Evolutionary conservation across 176 grass and related monocot species (phyloP).

Genomic region (Musa beccarii): DNA sequence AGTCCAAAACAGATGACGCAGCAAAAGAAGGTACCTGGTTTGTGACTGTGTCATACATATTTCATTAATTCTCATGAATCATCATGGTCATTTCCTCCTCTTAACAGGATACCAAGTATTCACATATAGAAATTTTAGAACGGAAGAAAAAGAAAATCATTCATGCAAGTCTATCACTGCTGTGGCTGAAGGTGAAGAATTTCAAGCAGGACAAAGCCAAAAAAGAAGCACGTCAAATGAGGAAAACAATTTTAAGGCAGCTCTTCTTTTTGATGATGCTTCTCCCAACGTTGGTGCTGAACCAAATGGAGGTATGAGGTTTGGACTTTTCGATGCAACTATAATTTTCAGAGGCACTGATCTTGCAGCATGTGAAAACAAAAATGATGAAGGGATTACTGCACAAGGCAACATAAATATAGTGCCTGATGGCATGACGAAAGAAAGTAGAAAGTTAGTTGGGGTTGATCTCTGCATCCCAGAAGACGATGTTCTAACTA

Average conservation of each 20-base stretch:
- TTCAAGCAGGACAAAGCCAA: not conserved
- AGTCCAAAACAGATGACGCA: not conserved
- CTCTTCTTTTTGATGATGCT: not conserved
- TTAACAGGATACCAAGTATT: not conserved
- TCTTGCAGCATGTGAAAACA: not conserved
- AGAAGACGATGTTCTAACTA: not conserved
- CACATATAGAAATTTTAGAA: not conserved
- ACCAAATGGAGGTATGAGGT: not conserved
- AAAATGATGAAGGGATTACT: not conserved
- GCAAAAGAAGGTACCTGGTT: not conserved
- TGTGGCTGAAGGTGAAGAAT: not conserved
- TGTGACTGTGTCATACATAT: not conserved
- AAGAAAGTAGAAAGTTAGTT: not conserved
- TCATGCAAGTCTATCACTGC: not conserved
- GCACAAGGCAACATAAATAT: slow-evolving; percentile 1
- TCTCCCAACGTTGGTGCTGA: not conserved
- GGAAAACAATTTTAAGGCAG: not conserved
- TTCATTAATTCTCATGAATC: not conserved
- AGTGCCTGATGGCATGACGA: not conserved
- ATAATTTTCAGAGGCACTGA: not conserved
- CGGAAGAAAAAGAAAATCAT: slow-evolving; percentile 2
- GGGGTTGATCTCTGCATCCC: not conserved
- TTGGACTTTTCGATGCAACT: not conserved
- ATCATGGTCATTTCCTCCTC: not conserved
- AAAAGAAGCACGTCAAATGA: not conserved